phyloP scores from a whole-genome alignment of 2,329 filamentous ascomycete genomes.

The Pseudopyricularia cyperi region DNA sequence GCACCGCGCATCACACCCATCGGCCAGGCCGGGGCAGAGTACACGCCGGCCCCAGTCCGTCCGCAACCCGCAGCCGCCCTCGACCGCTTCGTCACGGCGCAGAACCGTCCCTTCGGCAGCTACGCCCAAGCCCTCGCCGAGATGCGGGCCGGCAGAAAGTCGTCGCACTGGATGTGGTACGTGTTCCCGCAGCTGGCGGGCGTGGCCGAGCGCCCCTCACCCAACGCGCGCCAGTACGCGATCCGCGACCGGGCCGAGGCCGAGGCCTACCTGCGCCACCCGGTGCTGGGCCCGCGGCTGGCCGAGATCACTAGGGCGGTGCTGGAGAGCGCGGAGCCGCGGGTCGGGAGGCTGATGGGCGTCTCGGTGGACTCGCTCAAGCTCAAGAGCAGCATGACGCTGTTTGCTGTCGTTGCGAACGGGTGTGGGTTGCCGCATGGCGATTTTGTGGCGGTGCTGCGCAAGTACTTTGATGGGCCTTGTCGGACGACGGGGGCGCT shows the following conservation, averaged over 20 bases:
- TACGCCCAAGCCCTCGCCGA: background rate
- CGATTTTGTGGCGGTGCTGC: background rate
- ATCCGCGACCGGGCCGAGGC: conserved; percentile 1
- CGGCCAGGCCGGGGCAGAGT: too few species aligned
- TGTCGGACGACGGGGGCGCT: background rate
- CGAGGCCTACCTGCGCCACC: conserved; percentile 1
- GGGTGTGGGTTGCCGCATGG: background rate
- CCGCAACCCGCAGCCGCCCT: background rate
- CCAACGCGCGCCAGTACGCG: background rate
- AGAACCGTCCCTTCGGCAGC: background rate
- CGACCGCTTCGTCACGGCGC: background rate
- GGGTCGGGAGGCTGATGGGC: background rate
- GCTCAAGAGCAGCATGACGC: conserved; percentile 4
- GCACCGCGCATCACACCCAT: background rate
- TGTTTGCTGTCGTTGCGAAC: background rate
- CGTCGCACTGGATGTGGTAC: conserved; percentile 5
- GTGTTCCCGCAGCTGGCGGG: conserved; percentile 3
- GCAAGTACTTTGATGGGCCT: background rate
- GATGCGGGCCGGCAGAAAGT: background rate
- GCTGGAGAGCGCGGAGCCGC: background rate
- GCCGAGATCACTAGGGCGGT: background rate
- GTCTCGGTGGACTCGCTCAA: background rate
- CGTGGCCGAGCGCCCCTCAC: background rate
- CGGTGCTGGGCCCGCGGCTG: conserved; percentile 1
- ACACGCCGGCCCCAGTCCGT: background rate